Evolutionary conservation across 495 filamentous ascomycete genomes (phyloP).

Genomic region (Thermothielavioides terrestris): DNA sequence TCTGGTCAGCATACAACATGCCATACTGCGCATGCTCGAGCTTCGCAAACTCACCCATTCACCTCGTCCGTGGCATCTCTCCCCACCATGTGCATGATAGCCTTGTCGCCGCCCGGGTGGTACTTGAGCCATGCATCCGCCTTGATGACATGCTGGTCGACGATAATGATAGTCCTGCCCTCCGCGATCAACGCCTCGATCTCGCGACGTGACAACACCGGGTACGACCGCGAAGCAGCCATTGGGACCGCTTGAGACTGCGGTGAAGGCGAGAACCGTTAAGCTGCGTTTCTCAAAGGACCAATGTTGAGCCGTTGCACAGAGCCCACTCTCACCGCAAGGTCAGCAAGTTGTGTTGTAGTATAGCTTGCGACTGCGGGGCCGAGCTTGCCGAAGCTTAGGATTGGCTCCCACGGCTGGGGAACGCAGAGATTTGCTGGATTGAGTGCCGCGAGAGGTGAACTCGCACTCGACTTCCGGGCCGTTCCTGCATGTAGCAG

Average conservation of each 20-base stretch:
- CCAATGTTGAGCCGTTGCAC: too few relatives aligned
- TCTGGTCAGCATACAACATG: background rate
- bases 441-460: too few relatives aligned
- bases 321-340: too few relatives aligned
- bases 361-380: too few relatives aligned
- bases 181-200: constrained; percentile 84
- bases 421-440: too few relatives aligned
- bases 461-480: too few relatives aligned
- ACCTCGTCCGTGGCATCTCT: constrained; percentile 96
- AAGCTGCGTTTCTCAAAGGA: too few relatives aligned
- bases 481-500: too few relatives aligned
- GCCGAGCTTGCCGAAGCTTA: too few relatives aligned
- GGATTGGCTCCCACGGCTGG: too few relatives aligned
- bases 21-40: too few relatives aligned
- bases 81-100: constrained; percentile 92
- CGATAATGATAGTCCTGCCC: constrained; percentile 72
- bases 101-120: constrained; percentile 87
- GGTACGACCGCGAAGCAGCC: constrained; percentile 15
- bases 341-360: too few relatives aligned
- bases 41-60: constrained; percentile 68
- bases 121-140: constrained; percentile 80
- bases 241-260: background rate
- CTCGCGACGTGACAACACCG: constrained; percentile 57
- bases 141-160: constrained; percentile 73
- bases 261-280: background rate